Base-by-base conservation (phyloP, 495 filamentous ascomycete species). In the Aspergillus wentii region DNA sequence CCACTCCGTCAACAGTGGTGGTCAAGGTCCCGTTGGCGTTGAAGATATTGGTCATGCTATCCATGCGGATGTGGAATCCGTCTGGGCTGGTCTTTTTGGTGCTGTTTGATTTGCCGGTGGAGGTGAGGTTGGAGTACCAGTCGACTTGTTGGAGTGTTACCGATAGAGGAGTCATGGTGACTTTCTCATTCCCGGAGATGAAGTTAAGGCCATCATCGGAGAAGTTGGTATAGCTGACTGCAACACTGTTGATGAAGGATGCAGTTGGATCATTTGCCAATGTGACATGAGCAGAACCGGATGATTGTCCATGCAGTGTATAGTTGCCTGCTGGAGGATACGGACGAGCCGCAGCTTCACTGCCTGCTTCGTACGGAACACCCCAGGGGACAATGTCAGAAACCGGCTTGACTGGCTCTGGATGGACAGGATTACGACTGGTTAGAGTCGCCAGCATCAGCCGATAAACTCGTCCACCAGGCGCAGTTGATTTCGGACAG, bases 21-120 rank as follows among this genome's bases (percentile, higher is more conserved):
- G 48, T 44, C 33, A 56, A 29, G 5, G 52, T 56, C 7, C 52
- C 52, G 42, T 51, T 56, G 11, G 52, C 52, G 10, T 44, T 16
- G 32, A 56, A 56, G 0, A 49, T 43, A 23, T 56, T 56, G 16
- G 36, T 29, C 33, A 47, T 35, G 0, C 35, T 33, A 32, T 52
- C 45, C 16, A 49, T 47, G 17, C 37, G 38, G 22, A 47, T n/a
- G 19, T 56, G 48, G 21, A 56, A 51, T 11, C 52, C 52, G 3
- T 37, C 52, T 0, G 44, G 35, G 8, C 52, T 29, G 2, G 52
- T 51, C 11, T 41, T 42, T 33, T 56, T 56, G n/a, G 38, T 49
- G 11, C 30, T 38, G 5, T 26, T 39, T 10, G 23, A 17, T 3
- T 30, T 28, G 1, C 52, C 52, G 5, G 39, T 39, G 4, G 33